phyloP scores from a whole-genome alignment of 805 yeast species.

The Yamadazyma tumulicola region DNA sequence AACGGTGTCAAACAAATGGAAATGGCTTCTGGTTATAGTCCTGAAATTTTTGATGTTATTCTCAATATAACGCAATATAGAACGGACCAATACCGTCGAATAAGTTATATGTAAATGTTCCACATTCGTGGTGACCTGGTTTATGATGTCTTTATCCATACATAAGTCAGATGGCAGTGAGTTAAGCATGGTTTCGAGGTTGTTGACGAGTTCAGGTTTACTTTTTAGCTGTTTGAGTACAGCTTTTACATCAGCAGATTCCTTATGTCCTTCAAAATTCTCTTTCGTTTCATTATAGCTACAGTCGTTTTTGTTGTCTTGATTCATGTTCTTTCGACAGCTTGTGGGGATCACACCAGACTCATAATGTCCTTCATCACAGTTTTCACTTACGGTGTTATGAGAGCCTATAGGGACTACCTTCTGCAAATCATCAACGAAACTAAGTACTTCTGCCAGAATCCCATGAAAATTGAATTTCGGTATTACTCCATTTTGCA shows the following conservation, averaged over 20 bases:
- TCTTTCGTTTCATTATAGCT: background rate
- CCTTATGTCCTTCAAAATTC: background rate
- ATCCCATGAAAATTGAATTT: background rate
- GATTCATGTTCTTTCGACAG: too few species aligned
- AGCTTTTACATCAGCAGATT: background rate
- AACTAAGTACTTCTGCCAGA: too few species aligned
- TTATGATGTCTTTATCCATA: background rate
- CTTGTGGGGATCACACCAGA: background rate
- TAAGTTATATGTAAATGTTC: background rate
- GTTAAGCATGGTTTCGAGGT: background rate
- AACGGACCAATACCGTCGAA: background rate
- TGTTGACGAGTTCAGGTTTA: background rate
- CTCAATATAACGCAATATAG: background rate
- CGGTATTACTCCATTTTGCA: constrained; percentile 3
- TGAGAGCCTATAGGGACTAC: too few species aligned
- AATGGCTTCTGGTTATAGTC: constrained; percentile 1
- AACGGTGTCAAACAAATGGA: constrained; percentile 4
- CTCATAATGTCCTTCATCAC: too few species aligned
- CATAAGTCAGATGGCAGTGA: background rate
- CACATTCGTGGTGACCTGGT: background rate
- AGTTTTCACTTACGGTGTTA: too few species aligned
- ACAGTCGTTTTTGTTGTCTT: background rate
- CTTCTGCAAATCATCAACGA: too few species aligned
- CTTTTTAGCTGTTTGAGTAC: background rate
- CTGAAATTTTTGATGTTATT: constrained; percentile 1